phyloP scores from a whole-genome alignment of 352 stramenopile species.

The Globisporangium acanthophoron region DNA sequence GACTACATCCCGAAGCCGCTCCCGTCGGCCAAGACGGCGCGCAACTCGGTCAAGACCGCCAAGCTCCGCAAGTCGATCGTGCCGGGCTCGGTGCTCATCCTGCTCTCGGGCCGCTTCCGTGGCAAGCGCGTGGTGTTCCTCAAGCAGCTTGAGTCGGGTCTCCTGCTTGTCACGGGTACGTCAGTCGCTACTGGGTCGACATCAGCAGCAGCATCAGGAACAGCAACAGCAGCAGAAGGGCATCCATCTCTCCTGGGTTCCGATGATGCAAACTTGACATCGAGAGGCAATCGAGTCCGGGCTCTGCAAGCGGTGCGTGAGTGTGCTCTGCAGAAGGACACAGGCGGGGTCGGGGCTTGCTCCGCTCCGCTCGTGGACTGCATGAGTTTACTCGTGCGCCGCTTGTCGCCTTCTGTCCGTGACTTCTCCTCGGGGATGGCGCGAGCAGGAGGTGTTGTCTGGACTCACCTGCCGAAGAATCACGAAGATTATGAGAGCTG shows the following conservation, averaged over 20 bases:
- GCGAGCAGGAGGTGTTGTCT: slow-evolving; percentile 8
- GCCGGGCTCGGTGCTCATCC: slow-evolving; percentile 96
- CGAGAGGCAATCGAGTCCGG: slow-evolving; percentile 32
- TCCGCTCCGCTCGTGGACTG: slow-evolving; percentile 9
- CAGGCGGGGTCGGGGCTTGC: slow-evolving; percentile 3
- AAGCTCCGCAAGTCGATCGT: slow-evolving; percentile 96
- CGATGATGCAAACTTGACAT: slow-evolving; percentile 72
- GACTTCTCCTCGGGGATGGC: slow-evolving; percentile 5
- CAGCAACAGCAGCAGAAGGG: not conserved
- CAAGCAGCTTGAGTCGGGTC: slow-evolving; percentile 95
- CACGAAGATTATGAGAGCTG: slow-evolving; percentile 87
- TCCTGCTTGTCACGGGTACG: slow-evolving; percentile 94
- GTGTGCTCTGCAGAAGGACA: slow-evolving; percentile 6
- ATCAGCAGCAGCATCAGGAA: not conserved
- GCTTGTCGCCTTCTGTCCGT: not conserved
- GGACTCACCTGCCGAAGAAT: slow-evolving; percentile 42
- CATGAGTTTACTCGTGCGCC: not conserved
- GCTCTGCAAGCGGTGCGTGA: slow-evolving; percentile 4
- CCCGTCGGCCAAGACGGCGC: slow-evolving; percentile 67
- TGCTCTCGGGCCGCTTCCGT: slow-evolving; percentile 96
- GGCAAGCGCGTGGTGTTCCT: slow-evolving; percentile 99
- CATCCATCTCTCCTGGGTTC: slow-evolving; percentile 20
- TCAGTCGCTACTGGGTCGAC: slow-evolving; percentile 1
- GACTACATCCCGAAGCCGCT: slow-evolving; percentile 76
- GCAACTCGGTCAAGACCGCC: slow-evolving; percentile 85